Base-by-base conservation (phyloP, 352 stramenopile genomes). In the Blastocystis sp. region DNA sequence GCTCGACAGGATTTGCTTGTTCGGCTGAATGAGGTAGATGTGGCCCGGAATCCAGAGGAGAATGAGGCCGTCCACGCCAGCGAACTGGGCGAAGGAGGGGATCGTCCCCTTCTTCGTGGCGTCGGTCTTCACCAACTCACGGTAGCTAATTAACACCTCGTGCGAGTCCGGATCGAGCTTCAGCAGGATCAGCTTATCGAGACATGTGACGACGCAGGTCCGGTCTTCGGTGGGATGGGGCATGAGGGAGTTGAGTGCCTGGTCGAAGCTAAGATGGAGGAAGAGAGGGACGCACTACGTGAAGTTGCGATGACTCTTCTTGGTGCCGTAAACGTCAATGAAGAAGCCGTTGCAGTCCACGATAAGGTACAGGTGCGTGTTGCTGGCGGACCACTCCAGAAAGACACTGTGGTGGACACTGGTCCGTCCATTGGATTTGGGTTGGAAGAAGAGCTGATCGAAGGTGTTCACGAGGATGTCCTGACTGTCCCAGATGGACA, bases 171-270 rank as follows among this genome's bases (percentile, higher is more conserved):
- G 53, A 2, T 53, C 23, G 52, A 77, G 53, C 53, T 77, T 34
- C n/a, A 77, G 23, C 34, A 60, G 38, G 52, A 77, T 77, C 43
- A 77, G 52, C 19, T 59, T 77, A 19, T 77, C 66, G 2, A 77
- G 38, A 77, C 66, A 77, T n/a, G 66, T 77, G 3, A 77, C 66
- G 43, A 77, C n/a, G 19, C 66, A 77, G n/a, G 60, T 9, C 38
- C 34, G 19, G 2, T 77, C 66, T 53, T 77, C 38, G 4, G 34
- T 23, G 17, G 66, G 66, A 77, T 77, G 66, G 10, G n/a, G 23
- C 4, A 43, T 60, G 43, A 77, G 60, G 43, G 66, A 77, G 43
- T 77, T 77, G 4, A 77, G 34, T 3, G 45, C 38, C 60, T 77
- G 21, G 34, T 77, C 66, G 34, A 77, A 77, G 53, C 66, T 77